phyloP scores from a whole-genome alignment of 768 basidiomycete genomes.

The Leccinum variicolor region DNA sequence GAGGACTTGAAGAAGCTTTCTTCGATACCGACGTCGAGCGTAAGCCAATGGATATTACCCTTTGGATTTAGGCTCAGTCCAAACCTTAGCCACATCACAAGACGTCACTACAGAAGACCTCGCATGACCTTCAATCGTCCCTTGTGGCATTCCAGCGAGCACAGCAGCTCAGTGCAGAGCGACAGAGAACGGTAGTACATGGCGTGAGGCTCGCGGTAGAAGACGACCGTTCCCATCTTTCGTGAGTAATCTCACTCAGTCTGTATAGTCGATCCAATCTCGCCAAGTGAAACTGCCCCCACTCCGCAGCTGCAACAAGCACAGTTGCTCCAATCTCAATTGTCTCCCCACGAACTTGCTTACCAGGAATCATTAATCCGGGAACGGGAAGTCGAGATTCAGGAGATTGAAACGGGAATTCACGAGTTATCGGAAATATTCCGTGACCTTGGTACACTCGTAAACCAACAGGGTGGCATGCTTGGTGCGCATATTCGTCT shows the following conservation, averaged over 20 bases:
- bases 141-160: constrained; percentile 90
- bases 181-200: constrained; percentile 86
- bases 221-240: constrained; percentile 49
- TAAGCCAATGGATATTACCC: constrained; percentile 30
- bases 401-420: constrained; percentile 95
- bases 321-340: constrained; percentile 62
- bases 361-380: constrained; percentile 84
- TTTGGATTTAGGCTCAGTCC: neutral
- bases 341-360: constrained; percentile 90
- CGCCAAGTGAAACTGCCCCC: constrained; percentile 34
- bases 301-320: constrained; percentile 64
- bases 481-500: constrained; percentile 58
- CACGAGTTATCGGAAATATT: constrained; percentile 97
- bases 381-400: constrained; percentile 92
- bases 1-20: constrained; percentile 91
- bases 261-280: neutral
- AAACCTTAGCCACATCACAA: constrained; percentile 66
- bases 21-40: constrained; percentile 57
- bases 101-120: constrained; percentile 85
- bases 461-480: constrained; percentile 93
- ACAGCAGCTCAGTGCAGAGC: constrained; percentile 85
- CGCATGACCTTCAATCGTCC: constrained; percentile 88
- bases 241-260: neutral
- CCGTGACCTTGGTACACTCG: constrained; percentile 90
- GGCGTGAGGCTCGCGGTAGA: constrained; percentile 83